Evolutionary conservation across 2,329 filamentous ascomycete species (phyloP).

Genomic region (Beauveria sp.): DNA sequence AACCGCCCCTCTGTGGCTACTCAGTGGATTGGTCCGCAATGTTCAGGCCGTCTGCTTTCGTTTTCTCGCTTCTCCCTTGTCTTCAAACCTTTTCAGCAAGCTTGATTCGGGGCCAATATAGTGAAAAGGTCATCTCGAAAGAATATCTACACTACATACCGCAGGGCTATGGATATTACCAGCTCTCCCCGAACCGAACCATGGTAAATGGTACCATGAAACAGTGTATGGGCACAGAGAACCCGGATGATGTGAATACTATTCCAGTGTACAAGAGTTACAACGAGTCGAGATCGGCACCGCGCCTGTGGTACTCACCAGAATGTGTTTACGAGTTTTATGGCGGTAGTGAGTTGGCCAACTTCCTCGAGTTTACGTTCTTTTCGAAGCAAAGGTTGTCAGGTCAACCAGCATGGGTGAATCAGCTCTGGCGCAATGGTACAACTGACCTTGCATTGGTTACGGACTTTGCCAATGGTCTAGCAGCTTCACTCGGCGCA

Average conservation of each 20-base stretch:
- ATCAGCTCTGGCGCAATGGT: neutral
- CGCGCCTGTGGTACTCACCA: neutral
- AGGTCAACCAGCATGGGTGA: neutral
- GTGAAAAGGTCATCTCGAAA: neutral
- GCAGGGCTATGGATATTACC: neutral
- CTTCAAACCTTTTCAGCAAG: neutral
- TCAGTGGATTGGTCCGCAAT: neutral
- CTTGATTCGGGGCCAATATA: neutral
- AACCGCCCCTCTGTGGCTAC: neutral
- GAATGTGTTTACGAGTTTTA: conserved; percentile 3
- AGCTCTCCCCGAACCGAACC: neutral
- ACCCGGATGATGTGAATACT: neutral
- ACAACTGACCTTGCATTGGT: neutral
- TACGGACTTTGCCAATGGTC: neutral
- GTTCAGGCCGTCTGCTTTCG: neutral
- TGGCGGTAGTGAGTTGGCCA: neutral
- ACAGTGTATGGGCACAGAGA: neutral
- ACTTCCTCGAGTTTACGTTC: neutral
- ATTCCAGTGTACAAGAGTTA: neutral
- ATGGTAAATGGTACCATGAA: neutral
- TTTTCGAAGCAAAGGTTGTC: neutral
- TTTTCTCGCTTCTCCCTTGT: neutral
- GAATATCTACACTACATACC: neutral
- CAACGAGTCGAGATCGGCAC: too few relatives aligned
- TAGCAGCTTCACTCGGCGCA: neutral